Percentiles rank a stretch among this genome's conserved stretches.
Conservation (phyloP, 1,139 yeast species). For the Geotrichum citri-aurantii region DNA sequence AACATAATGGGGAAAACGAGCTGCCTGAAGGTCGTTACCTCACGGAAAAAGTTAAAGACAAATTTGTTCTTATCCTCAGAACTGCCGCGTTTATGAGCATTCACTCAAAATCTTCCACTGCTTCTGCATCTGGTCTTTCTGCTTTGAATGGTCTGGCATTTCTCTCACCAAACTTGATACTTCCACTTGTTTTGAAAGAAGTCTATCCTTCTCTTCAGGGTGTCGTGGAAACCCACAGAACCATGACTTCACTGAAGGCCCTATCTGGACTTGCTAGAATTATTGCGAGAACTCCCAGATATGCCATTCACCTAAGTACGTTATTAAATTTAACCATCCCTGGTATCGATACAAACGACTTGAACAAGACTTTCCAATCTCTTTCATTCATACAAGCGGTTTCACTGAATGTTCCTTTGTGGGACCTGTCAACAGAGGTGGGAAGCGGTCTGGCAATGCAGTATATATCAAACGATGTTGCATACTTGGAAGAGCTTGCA, state of each 20-base stretch:
- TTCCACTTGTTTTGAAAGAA: slow-evolving; percentile 65
- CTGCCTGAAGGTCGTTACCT: slow-evolving; percentile 43
- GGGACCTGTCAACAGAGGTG: slow-evolving; percentile 30
- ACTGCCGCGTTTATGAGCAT: slow-evolving; percentile 66
- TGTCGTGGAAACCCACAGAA: slow-evolving; percentile 76
- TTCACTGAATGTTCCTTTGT: slow-evolving; percentile 67
- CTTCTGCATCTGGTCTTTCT: slow-evolving; percentile 55
- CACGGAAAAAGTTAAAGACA: slow-evolving; percentile 42
- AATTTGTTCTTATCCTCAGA: slow-evolving; percentile 52
- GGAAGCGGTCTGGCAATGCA: slow-evolving; percentile 59
- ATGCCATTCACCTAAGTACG: slow-evolving; percentile 73
- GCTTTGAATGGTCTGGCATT: slow-evolving; percentile 61
- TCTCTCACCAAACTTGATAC: slow-evolving; percentile 53
- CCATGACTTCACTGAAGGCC: slow-evolving; percentile 64
- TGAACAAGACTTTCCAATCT: slow-evolving; percentile 64
- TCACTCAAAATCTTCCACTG: slow-evolving; percentile 63
- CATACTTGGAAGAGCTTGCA: slow-evolving; percentile 29
- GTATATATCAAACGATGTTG: slow-evolving; percentile 51
- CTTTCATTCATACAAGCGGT: slow-evolving; percentile 66
- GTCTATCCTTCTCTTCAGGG: slow-evolving; percentile 77
- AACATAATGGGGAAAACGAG: slow-evolving; percentile 31
- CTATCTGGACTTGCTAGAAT: slow-evolving; percentile 62
- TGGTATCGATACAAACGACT: slow-evolving; percentile 86
- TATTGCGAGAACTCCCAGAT: slow-evolving; percentile 59
- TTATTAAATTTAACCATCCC: slow-evolving; percentile 64